Conservation (phyloP, 192 early-diverging fungal genomes). For the Backusella morwellensis region DNA sequence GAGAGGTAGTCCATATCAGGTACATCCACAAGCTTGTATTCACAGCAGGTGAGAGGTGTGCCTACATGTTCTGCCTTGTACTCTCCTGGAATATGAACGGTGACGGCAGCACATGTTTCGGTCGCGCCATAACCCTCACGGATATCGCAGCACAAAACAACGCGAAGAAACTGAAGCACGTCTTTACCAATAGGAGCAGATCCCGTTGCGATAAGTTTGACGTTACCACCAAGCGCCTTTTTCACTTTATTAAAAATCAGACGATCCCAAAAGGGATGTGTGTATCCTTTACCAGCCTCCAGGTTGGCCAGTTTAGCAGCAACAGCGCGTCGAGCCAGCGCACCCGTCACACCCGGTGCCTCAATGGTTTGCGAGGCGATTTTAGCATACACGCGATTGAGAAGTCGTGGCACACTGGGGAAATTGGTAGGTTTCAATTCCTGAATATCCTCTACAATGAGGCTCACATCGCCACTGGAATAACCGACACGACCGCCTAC, state of each 20-base stretch:
- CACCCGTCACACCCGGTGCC: constrained; percentile 55
- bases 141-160: constrained; percentile 64
- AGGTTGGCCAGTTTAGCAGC: constrained; percentile 62
- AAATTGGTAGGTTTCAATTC: constrained; percentile 81
- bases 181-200: constrained; percentile 69
- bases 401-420: constrained; percentile 83
- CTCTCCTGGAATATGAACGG: constrained; percentile 43
- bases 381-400: constrained; percentile 85
- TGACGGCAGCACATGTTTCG: constrained; percentile 43
- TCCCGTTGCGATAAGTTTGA: constrained; percentile 64
- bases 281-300: constrained; percentile 53
- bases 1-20: constrained; percentile 84
- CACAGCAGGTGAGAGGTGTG: constrained; percentile 55
- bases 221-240: constrained; percentile 73
- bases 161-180: constrained; percentile 65
- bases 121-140: constrained; percentile 57
- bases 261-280: constrained; percentile 81
- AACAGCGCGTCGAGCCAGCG: constrained; percentile 57
- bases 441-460: constrained; percentile 82
- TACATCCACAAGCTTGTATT: constrained; percentile 85
- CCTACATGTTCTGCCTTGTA: constrained; percentile 65
- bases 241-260: constrained; percentile 86
- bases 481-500: constrained; percentile 79
- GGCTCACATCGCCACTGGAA: constrained; percentile 57
- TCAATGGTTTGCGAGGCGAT: constrained; percentile 49